Evolutionary conservation across 1,284 basidiomycete species (phyloP).

Genomic region (Microbotryomycetes sp.): DNA sequence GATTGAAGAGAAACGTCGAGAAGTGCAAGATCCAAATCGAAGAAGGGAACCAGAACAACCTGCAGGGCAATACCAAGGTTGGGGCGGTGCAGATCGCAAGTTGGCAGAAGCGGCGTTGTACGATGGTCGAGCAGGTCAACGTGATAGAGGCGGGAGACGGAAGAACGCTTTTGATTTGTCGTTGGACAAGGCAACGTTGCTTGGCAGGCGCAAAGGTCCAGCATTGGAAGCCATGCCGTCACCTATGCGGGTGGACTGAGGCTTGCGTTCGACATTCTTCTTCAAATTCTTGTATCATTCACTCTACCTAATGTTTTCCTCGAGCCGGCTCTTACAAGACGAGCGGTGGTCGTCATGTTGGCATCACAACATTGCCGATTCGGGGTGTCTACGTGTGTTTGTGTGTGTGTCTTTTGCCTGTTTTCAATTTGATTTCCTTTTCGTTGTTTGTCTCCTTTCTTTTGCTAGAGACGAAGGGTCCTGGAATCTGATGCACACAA

Average conservation of each 20-base stretch:
- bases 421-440: too few relatives aligned
- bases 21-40: slow-evolving; percentile 45
- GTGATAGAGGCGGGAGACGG: slow-evolving; percentile 50
- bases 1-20: slow-evolving; percentile 35
- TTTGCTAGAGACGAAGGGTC: too few relatives aligned
- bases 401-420: too few relatives aligned
- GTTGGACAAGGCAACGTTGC: slow-evolving; percentile 71
- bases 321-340: too few relatives aligned
- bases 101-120: slow-evolving; percentile 45
- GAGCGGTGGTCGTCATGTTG: too few relatives aligned
- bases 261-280: too few relatives aligned
- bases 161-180: slow-evolving; percentile 68
- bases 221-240: slow-evolving; percentile 6
- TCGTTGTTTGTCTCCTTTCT: too few relatives aligned
- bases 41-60: slow-evolving; percentile 32
- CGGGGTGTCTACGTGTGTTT: too few relatives aligned
- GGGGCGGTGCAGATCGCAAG: slow-evolving; percentile 44
- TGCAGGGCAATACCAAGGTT: slow-evolving; percentile 37
- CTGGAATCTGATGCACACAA: too few relatives aligned
- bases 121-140: slow-evolving; percentile 68
- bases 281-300: too few relatives aligned
- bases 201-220: slow-evolving; percentile 51
- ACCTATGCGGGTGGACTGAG: slow-evolving; percentile 18
- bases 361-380: too few relatives aligned
- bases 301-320: too few relatives aligned